Base-by-base conservation (phyloP, 495 filamentous ascomycete genomes). In the Penicillium silybi region DNA sequence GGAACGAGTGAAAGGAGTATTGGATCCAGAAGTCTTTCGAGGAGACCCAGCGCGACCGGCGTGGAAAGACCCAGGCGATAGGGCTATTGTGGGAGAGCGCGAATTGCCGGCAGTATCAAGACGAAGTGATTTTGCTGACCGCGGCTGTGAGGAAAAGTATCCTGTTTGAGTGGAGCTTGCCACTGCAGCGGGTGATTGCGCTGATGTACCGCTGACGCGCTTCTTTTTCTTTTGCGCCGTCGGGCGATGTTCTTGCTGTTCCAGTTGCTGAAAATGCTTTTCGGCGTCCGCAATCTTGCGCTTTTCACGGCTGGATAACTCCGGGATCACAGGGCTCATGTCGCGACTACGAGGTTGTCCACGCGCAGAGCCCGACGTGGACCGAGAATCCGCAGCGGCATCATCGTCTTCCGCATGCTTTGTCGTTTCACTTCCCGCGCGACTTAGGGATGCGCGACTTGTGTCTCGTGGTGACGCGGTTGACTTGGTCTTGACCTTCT, bases 211-310 rank as follows among this genome's bases (percentile, higher is more conserved):
- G 48, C 75, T 79, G 7, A 59, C 61, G 18, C 78, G 72, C 48
- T 80, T 81, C 50, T 73, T 80, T 48, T 68, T 71, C 52, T 68
- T 73, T 23, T 70, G 62, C 7, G 55, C 51, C 1, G 55, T 52
- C 0, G 67, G 50, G 18, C 74, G 67, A 44, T 79, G 76, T 45
- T 81, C 77, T 17, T 78, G 74, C 57, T 50, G 47, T 23, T 83
- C 84, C 29, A 85, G 62, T 54, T 78, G 71, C 44, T 80, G 77
- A 56, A 85, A 87, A 22, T 80, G 81, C 62, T 89, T 87, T 63
- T 97, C 90, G 15, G 89, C 78, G 66, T 87, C 86, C 17, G 87
- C 85, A 22, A 96, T 82, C 63, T 97, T 97, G 37, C 89, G 82
- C 66, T 88, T 88, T 57, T 97, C 92, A 15, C 92, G 82, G 51